Conservation (phyloP, 805 yeast genomes). For the Yamadazyma sp. region DNA sequence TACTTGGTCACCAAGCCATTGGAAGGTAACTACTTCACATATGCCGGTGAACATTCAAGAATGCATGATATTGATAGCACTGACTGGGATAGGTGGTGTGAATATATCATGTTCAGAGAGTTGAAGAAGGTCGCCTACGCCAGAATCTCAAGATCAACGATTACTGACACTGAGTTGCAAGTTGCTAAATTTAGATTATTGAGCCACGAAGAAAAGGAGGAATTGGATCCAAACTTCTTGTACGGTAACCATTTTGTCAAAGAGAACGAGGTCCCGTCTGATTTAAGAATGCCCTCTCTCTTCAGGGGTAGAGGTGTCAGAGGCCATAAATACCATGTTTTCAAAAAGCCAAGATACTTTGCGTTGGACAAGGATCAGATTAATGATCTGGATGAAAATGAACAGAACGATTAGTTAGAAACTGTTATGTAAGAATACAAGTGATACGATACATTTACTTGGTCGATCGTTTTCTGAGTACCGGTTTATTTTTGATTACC, state of each 20-base stretch:
- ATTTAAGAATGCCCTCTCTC: slow-evolving; percentile 70
- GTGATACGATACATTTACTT: too few species aligned
- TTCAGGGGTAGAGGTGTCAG: slow-evolving; percentile 91
- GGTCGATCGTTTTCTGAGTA: too few species aligned
- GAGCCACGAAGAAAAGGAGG: slow-evolving; percentile 32
- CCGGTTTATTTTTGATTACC: too few species aligned
- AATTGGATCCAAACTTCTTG: slow-evolving; percentile 34
- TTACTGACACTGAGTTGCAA: slow-evolving; percentile 96
- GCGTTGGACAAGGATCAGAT: slow-evolving; percentile 23
- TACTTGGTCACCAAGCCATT: slow-evolving; percentile 87
- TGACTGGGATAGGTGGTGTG: slow-evolving; percentile 99
- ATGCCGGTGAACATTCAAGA: slow-evolving; percentile 78
- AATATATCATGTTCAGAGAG: slow-evolving; percentile 86
- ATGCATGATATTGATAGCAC: slow-evolving; percentile 92
- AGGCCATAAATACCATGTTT: slow-evolving; percentile 92
- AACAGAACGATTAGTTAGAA: neutral
- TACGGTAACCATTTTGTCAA: slow-evolving; percentile 58
- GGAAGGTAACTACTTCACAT: slow-evolving; percentile 88
- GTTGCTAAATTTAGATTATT: slow-evolving; percentile 83
- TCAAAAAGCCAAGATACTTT: slow-evolving; percentile 89
- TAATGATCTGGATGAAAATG: too few species aligned
- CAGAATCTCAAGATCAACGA: slow-evolving; percentile 86
- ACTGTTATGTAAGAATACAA: neutral
- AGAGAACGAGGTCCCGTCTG: slow-evolving; percentile 57
- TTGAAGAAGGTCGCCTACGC: slow-evolving; percentile 91